Conservation (phyloP, 2,329 filamentous ascomycete species). For the Neonectria neomacrospora region DNA sequence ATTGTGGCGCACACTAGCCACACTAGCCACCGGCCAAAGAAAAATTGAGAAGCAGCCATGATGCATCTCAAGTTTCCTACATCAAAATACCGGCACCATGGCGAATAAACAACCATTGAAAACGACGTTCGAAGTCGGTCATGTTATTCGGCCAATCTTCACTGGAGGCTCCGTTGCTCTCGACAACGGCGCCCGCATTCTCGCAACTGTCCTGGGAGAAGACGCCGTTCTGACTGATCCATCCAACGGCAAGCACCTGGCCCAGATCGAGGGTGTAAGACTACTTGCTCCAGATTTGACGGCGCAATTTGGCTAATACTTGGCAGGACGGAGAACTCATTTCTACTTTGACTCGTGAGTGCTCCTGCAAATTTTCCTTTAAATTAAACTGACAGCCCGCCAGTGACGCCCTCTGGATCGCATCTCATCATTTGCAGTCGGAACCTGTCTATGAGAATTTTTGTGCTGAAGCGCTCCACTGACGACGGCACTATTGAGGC, state of each 20-base stretch:
- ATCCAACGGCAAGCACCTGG: conserved; percentile 82
- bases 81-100: conserved; percentile 52
- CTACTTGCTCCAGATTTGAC: background rate
- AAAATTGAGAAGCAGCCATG: conserved; percentile 40
- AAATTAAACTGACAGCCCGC: conserved; percentile 29
- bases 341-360: conserved; percentile 75
- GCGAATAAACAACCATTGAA: conserved; percentile 73
- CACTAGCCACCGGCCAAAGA: conserved; percentile 25
- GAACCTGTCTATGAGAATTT: conserved; percentile 96
- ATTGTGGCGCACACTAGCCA: background rate
- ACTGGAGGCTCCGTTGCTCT: conserved; percentile 90
- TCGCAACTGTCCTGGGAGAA: conserved; percentile 91
- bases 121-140: conserved; percentile 88
- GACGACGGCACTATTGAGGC: conserved; percentile 69
- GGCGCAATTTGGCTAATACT: conserved; percentile 32
- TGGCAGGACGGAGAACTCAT: conserved; percentile 80
- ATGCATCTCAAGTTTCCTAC: conserved; percentile 30
- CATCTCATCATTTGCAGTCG: conserved; percentile 93
- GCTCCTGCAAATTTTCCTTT: conserved; percentile 30
- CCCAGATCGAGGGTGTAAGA: conserved; percentile 84
- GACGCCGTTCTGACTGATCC: conserved; percentile 90
- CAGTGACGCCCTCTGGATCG: conserved; percentile 87
- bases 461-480: conserved; percentile 71
- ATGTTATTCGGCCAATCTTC: conserved; percentile 91
- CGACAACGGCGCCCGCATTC: conserved; percentile 81